Base-by-base conservation (phyloP, 1,139 yeast genomes). In the Suhomyces anneliseae region DNA sequence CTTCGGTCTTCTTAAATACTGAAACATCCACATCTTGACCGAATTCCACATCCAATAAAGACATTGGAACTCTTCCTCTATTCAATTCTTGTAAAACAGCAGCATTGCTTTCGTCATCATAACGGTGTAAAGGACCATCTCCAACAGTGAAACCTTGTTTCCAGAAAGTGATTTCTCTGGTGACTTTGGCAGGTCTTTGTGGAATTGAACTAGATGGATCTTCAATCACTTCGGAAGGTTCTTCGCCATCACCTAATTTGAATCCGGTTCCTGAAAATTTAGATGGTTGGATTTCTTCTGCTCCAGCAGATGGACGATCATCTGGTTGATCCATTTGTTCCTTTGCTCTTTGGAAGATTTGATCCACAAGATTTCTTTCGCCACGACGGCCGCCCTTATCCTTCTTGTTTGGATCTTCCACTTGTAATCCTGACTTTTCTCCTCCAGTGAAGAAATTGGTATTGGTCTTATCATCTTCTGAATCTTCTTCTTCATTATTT, bases 11-110 rank as follows among this genome's bases (percentile, higher is more conserved):
- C 60, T 85, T 84, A 50, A 78, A 77, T n/a, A 93, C 95, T 38
- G 85, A 82, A 14, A 93, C 97, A 63, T 92, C 97, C n/a, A 95
- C 98, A 54, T 89, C 95, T 69, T 93, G 98, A 39, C 96, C 96
- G 60, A 83, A 83, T 58, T 85, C 83, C 10, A 93, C 97, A 55
- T 88, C 83, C 52, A 93, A 74, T 45, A 93, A 70, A 31, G 87
- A 78, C 55, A 92, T 70, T n/a, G 99, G 99, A 0, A 97, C 99
- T 53, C 95, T 79, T 6, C 99, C 99, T 49, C 84, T 81, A 60
- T 89, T 87, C 66, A 93, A 78, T 56, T 92, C 95, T 54, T 83
- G 79, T 56, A 95, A 73, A 53, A 88, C 86, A 42, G 77, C 79
- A 43, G 85, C 83, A 62, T 93, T 93, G 26, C 79, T 82, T 7